Evolutionary conservation across 1,139 yeast genomes (phyloP), one percentile per base, ranked within the genome.

Genomic region (Pichia sp.): DNA sequence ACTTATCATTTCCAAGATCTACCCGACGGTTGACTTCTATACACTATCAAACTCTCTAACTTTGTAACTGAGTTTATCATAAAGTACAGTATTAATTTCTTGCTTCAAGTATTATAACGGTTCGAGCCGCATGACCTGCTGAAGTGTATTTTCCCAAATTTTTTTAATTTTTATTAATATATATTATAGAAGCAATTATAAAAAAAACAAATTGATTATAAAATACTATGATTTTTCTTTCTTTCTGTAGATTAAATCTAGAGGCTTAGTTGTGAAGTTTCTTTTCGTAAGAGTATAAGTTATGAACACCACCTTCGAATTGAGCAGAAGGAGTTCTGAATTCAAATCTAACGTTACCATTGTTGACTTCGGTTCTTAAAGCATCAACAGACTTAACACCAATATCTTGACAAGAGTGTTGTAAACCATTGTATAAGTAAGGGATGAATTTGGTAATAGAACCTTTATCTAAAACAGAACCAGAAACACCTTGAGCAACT

Each of bases 401-500:
- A 67, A 94, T 86, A 66, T 92, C 99, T 75, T 92, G 99, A 66
- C 95, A 85, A 64, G 98, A 90, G 69, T 92, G 99, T 76, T 92
- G 97, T 64, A 92, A 77, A 68, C 98, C 99, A 58, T 85, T 83
- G 78, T 73, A 83, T 67, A 92, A 74, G 75, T 92, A 92, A 54
- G 98, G 98, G 55, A 92, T 73, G 64, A 88, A 92, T 73, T 92
- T 92, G 66, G 81, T 79, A 64, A 92, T 76, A 37, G 97, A 88
- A 60, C 98, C 99, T 68, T 90, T 87, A 73, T 92, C 99, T 57
- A 88, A 82, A 58, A 92, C 99, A 44, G 95, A 76, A 60, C 99
- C 99, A 54, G 95, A 77, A 56, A 92, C 99, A 77, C 99, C 99
- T 74, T 92, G 99, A 46, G 99, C 99, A 57, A 92, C 98, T 56